phyloP scores from a whole-genome alignment of 345 rosid genomes.

The Alliaria petiolata region DNA sequence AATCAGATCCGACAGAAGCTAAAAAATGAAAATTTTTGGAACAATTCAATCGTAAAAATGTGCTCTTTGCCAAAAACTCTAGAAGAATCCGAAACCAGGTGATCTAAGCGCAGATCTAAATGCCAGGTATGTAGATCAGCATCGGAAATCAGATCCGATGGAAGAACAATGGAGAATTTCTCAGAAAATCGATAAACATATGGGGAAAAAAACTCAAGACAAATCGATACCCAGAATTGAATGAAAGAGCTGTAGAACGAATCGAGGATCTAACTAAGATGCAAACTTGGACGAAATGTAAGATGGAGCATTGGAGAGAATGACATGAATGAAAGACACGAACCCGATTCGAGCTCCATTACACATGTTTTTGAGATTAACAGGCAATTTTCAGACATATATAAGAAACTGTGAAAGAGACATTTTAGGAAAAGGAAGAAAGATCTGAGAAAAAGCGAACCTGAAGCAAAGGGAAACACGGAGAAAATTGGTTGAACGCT shows the following conservation, averaged over 20 bases:
- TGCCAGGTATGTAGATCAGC: slow-evolving; percentile 4
- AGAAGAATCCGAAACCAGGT: neutral
- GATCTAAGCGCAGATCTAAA: slow-evolving; percentile 17
- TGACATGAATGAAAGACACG: neutral
- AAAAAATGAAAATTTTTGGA: neutral
- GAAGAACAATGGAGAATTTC: neutral
- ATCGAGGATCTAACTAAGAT: slow-evolving; percentile 8
- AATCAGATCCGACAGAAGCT: slow-evolving; percentile 9
- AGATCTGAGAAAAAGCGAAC: slow-evolving; percentile 11
- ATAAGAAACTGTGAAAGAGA: neutral
- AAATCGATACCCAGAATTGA: neutral
- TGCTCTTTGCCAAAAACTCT: neutral
- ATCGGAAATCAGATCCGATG: slow-evolving; percentile 9
- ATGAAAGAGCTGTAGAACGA: neutral
- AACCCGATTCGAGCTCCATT: neutral
- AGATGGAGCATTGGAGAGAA: slow-evolving; percentile 17
- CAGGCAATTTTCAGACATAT: neutral
- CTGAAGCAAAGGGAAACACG: slow-evolving; percentile 12
- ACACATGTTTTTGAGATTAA: neutral
- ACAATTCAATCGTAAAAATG: neutral
- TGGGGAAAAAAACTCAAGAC: neutral
- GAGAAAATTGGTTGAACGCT: slow-evolving; percentile 23
- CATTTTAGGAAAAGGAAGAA: neutral
- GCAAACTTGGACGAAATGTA: slow-evolving; percentile 2
- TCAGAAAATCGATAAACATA: neutral